A percentile compares a stretch with the other conserved stretches of the same genome.
Evolutionary conservation across 139 green algal genomes (phyloP).

Genomic region (Edaphochlamys debaryana): DNA sequence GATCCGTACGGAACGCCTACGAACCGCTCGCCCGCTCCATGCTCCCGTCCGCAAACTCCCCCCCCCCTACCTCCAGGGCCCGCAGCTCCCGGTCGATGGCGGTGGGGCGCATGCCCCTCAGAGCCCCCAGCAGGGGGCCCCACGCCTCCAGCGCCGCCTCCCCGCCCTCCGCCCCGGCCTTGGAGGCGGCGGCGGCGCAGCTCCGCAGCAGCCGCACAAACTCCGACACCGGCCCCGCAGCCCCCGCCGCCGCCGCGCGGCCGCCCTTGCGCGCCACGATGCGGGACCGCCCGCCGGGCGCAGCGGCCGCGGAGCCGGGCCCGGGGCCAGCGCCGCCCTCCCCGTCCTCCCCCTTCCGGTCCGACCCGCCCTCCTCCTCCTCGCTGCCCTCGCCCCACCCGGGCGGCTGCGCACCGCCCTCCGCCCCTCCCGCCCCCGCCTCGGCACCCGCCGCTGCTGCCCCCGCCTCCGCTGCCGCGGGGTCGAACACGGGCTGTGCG

Average conservation of each 20-base stretch:
- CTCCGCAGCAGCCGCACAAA: slow-evolving; percentile 65
- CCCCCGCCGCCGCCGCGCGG: background rate
- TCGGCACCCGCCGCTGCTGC: background rate
- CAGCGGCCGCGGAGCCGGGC: background rate
- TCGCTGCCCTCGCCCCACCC: background rate
- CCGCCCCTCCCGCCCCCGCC: background rate
- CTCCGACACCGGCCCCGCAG: slow-evolving; percentile 1
- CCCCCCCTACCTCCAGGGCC: slow-evolving; percentile 64
- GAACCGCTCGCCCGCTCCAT: no score
- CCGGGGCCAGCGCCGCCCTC: background rate
- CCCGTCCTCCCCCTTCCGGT: slow-evolving; percentile 11
- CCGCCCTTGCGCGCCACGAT: no score
- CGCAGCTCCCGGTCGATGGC: slow-evolving; percentile 81
- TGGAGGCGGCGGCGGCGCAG: no score
- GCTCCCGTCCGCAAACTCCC: background rate
- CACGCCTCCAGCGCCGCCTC: slow-evolving; percentile 48
- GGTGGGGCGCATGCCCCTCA: slow-evolving; percentile 63
- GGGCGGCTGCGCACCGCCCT: background rate
- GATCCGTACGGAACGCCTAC: no score
- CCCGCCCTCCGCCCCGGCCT: background rate
- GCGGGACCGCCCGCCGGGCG: background rate
- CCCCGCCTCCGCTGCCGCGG: background rate
- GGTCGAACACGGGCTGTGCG: slow-evolving; percentile 71
- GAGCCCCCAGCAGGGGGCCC: slow-evolving; percentile 54
- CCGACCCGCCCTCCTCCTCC: background rate